Base-by-base conservation (phyloP, 129 eudicot genomes). In the Tagetes patula region DNA sequence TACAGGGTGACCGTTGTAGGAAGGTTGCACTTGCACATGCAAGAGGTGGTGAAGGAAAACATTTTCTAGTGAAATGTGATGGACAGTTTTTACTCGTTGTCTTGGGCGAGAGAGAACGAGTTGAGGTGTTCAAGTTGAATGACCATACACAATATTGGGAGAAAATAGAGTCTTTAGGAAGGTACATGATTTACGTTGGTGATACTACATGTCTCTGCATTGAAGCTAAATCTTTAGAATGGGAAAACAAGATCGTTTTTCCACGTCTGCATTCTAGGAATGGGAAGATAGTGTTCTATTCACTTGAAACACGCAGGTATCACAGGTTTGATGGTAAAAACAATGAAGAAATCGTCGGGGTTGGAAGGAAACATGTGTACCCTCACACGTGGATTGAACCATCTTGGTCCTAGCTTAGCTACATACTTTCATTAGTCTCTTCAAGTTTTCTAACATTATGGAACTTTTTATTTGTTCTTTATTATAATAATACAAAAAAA, bases 201-300 rank as follows among this genome's bases (percentile, higher is more conserved):
- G 65, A 2, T 5, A 0, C 65, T 3, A 38, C 68, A 3, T 68
- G 72, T 61, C 20, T 60, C 6, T 48, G 67, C 20, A 3, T 37
- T 32, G 72, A 59, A 9, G 68, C 80, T n/a, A 40, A 50, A 69
- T 13, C 30, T 1, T 20, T 5, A 0, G 59, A 68, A 33, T 62
- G 75, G 77, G 43, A 76, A 36, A 80, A 80, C 43, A 50, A 70
- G 80, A 68, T 74, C 48, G 68, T 59, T 55, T 69, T 80, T 60
- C 59, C 80, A 0, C 50, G 66, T 8, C n/a, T 80, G 32, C 45
- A 33, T 53, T 63, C 61, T 2, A 8, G 3, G 14, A 36, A 43
- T 14, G 74, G 33, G 30, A 50, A 67, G 8, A 30, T 74, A 1
- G 60, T 80, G 9, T 80, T 74, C 62, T 75, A 80, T 45, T 80